Conservation (phyloP, 441 rosid species). For the Iberis amara region DNA sequence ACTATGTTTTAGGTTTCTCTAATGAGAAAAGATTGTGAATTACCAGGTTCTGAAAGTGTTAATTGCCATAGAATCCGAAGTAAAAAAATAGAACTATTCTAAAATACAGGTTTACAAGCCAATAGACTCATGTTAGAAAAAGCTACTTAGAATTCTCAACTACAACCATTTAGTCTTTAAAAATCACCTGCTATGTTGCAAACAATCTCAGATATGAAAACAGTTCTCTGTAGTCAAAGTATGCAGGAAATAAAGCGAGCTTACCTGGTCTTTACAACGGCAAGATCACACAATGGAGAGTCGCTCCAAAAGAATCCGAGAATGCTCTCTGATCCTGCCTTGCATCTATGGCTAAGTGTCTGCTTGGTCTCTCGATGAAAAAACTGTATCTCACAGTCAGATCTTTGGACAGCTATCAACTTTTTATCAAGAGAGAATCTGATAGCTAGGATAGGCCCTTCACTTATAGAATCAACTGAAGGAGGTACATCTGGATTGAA, state of each 20-base stretch:
- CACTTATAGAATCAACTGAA: conserved; percentile 61
- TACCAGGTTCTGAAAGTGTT: conserved; percentile 8
- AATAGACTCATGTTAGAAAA: background rate
- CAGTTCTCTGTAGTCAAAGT: conserved; percentile 5
- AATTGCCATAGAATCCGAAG: conserved; percentile 4
- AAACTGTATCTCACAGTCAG: conserved; percentile 66
- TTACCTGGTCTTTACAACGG: conserved; percentile 86
- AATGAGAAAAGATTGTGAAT: background rate
- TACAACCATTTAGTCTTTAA: conserved; percentile 11
- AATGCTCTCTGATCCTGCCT: conserved; percentile 70
- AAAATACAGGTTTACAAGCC: conserved; percentile 6
- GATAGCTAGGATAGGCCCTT: conserved; percentile 72
- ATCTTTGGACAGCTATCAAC: conserved; percentile 72
- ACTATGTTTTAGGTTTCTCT: conserved; percentile 14
- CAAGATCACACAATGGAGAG: conserved; percentile 78
- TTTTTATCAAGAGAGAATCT: conserved; percentile 81
- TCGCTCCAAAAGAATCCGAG: conserved; percentile 97
- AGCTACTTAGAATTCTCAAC: background rate
- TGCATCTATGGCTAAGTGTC: conserved; percentile 56
- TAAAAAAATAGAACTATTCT: conserved; percentile 2
- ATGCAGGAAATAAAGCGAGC: conserved; percentile 5
- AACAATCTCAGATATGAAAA: conserved; percentile 6
- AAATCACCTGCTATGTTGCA: conserved; percentile 9
- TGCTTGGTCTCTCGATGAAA: conserved; percentile 67
- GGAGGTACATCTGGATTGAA: conserved; percentile 58